A percentile compares a stretch with the other conserved stretches of the same genome.
phyloP scores from a whole-genome alignment of 2,329 filamentous ascomycete genomes.

The Colletotrichum spinosum region DNA sequence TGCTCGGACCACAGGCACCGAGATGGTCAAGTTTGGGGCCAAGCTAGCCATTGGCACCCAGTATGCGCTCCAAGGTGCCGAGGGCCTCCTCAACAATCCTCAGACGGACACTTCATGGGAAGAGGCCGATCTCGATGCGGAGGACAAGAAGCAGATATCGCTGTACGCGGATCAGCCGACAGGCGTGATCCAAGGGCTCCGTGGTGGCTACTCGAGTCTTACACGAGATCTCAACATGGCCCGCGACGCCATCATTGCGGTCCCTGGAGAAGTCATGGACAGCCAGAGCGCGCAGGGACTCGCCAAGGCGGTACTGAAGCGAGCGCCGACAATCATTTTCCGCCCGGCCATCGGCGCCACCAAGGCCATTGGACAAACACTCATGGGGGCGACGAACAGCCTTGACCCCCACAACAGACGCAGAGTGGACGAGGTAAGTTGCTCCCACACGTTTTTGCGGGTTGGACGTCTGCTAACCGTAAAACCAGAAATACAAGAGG shows the following conservation, averaged over 20 bases:
- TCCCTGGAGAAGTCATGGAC: constrained; percentile 92
- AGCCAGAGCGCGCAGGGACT: constrained; percentile 84
- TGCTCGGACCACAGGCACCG: constrained; percentile 91
- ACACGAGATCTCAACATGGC: constrained; percentile 89
- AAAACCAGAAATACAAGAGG: constrained; percentile 61
- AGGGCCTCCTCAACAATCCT: constrained; percentile 74
- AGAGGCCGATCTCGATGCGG: constrained; percentile 72
- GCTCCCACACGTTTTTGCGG: constrained; percentile 1
- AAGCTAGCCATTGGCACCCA: constrained; percentile 96
- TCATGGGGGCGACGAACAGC: constrained; percentile 92
- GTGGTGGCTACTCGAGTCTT: constrained; percentile 84
- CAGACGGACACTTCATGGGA: constrained; percentile 61
- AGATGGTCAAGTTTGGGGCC: constrained; percentile 92
- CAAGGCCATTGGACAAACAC: constrained; percentile 87
- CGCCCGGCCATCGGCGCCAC: constrained; percentile 90
- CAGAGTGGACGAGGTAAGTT: constrained; percentile 90
- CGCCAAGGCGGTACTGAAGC: constrained; percentile 79
- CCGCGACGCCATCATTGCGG: constrained; percentile 91
- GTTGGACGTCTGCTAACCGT: constrained; percentile 28
- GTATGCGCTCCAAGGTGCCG: constrained; percentile 89
- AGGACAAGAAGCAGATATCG: constrained; percentile 83
- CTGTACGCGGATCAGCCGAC: constrained; percentile 95
- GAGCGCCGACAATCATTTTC: constrained; percentile 93
- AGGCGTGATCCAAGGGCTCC: constrained; percentile 86
- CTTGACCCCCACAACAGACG: constrained; percentile 86